Conservation (phyloP, 805 yeast species). For the Cyberlindnera bimundalis region DNA sequence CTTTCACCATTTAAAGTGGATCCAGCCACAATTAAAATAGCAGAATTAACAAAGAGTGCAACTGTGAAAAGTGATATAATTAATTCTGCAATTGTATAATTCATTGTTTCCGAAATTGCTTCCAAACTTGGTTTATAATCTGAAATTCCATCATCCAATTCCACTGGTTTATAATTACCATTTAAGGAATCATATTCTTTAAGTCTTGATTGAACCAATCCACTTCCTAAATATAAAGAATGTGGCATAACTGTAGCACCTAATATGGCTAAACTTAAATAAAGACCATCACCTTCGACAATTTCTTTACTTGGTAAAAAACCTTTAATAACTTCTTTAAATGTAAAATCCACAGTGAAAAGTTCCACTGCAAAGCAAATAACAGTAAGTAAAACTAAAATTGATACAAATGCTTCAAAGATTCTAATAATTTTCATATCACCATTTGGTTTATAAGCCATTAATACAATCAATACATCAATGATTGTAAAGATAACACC, state of each 20-base stretch:
- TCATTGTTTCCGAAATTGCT: slow-evolving; percentile 79
- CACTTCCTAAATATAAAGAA: slow-evolving; percentile 81
- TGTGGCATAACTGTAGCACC: slow-evolving; percentile 98
- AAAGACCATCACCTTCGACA: slow-evolving; percentile 64
- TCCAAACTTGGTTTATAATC: slow-evolving; percentile 74
- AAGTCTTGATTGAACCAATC: slow-evolving; percentile 81
- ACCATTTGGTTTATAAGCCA: slow-evolving; percentile 86
- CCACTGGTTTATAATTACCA: slow-evolving; percentile 50
- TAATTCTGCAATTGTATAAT: slow-evolving; percentile 75
- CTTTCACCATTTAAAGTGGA: slow-evolving; percentile 62
- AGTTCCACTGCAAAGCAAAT: slow-evolving; percentile 80
- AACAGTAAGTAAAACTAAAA: slow-evolving; percentile 77
- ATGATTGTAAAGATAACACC: slow-evolving; percentile 85
- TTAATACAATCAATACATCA: slow-evolving; percentile 79
- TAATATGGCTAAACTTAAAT: slow-evolving; percentile 76
- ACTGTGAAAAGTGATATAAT: slow-evolving; percentile 67
- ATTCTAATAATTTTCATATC: slow-evolving; percentile 72
- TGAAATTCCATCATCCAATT: slow-evolving; percentile 31
- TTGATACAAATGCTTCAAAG: slow-evolving; percentile 78
- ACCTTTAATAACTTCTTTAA: slow-evolving; percentile 66
- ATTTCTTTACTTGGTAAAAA: slow-evolving; percentile 52
- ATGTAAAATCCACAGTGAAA: slow-evolving; percentile 54
- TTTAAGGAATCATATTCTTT: slow-evolving; percentile 70
- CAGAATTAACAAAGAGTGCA: slow-evolving; percentile 82
- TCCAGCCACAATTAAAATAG: slow-evolving; percentile 89